Base-by-base conservation (phyloP, 306 rosid species). In the Quercus ilex region DNA sequence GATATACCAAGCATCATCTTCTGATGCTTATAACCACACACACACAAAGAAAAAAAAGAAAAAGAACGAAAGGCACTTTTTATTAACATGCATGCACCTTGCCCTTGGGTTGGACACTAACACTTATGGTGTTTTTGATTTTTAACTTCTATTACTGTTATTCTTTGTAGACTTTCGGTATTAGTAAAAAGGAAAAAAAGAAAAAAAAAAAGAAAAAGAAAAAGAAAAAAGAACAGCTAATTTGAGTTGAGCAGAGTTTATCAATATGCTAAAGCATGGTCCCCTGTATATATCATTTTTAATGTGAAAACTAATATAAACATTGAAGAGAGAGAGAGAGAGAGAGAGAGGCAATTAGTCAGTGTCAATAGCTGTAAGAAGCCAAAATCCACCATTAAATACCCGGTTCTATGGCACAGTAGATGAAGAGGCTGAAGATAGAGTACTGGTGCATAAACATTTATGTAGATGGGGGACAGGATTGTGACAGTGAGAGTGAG, bases 281-380 rank as follows among this genome's bases (percentile, higher is more conserved):
- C 89, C 89, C 90, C 84, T 20, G 31, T 76, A 33, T 0, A 69
- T 60, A 28, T 57, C 12, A 75, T 78, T 77, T 84, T 65, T 55
- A 53, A 43, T 74, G 78, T 63, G 67, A 30, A 21, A 82, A 74
- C 41, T 53, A 74, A 53, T 79, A 71, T 55, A 83, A 82, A 85
- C 72, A 77, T 70, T 76, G 25, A 30, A 73, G 41, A 67, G 38
- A 71, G 72, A 17, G 28, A 26, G 28, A 26, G 77, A 17, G 70
- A 38, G 46, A 81, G 74, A 58, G 71, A 35, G 38, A 62, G 77
- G 77, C 55, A 78, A 77, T 17, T 53, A 74, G 88, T 89, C 92
- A 76, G 43, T 81, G 91, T 92, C 92, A 84, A 84, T 88, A 91
- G 97, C 92, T 88, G 97, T 84, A 86, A 82, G 84, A 87, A 78